Base-by-base conservation (phyloP, 192 early-diverging fungal genomes). In the Coemansia sp. region DNA sequence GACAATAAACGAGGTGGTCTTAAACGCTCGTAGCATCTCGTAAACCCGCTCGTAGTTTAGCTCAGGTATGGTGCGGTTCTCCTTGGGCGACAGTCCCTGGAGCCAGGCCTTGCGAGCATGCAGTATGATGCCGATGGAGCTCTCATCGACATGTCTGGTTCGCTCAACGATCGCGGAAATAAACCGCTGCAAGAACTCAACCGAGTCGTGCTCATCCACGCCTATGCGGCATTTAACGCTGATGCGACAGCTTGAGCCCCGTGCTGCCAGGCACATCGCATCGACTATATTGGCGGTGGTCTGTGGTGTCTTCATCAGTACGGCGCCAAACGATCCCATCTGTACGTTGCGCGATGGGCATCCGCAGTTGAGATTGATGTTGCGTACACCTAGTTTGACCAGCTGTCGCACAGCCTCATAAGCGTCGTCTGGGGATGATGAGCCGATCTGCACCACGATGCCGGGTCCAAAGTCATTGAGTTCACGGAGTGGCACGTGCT, bases 151-250 rank as follows among this genome's bases (percentile, higher is more conserved):
- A 3, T 49, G 44, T 0, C 35, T 38, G 23, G 36, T 31, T 0
- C 44, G 50, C 35, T 23, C 43, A 2, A 44, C 48, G 15, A 81
- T 49, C 3, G 52, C 21, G 5, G 62, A 31, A 10, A 81, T 57
- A 20, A 81, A 81, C 7, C 38, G 21, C 16, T 47, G 54, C 20
- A 90, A 45, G 39, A 84, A 83, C 47, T 84, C 86, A 33, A 80
- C 68, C 7, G 83, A 81, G 49, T 87, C 88, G 31, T 80, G 59
- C 10, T 85, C 61, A 54, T 90, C 88, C n/a, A 90, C 76, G 6
- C 88, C 88, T n/a, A 84, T 83, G 12, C 88, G 78, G 61, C 87
- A 88, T 68, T 90, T 90, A 44, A 90, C 80, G 36, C 84, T 88
- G 31, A 90, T 70, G 10, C 80, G 78, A 18, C 84, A 71, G 0